Evolutionary conservation across 1,284 basidiomycete species (phyloP), one percentile per base, ranked within the genome.

Genomic region (Ceratobasidium sp.): DNA sequence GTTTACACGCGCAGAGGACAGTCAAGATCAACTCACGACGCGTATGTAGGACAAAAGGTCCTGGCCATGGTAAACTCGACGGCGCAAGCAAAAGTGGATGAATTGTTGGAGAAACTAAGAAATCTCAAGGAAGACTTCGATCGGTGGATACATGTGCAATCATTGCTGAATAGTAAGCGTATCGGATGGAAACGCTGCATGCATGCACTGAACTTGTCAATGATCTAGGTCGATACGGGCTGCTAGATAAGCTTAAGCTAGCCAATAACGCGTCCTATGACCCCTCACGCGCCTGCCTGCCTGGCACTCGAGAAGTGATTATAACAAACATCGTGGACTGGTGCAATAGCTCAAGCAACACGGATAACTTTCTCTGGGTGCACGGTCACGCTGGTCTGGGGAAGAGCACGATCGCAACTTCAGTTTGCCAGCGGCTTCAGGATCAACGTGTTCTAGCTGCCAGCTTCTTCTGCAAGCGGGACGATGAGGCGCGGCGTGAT

Each of bases 391-490:
- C 61, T 5, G 61, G 61, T 17, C n/a, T 64, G 17, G 61, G 61
- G 3, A 64, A 64, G 42, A 64, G 61, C 13, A 42, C 61, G 1
- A 64, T 64, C 38, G 61, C 61, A 6, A 6, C 61, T 20, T 64
- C 61, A 9, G 28, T 64, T 15, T 64, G 61, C 38, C 20, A 38
- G 17, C 17, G n/a, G 10, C 38, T 64, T 3, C 15, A 42, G 15
- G 38, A 12, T 44, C 17, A 15, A 15, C 12, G 26, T 9, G 13
- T 64, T 17, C 42, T 64, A 40, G 61, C 38, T n/a, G 17, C 61
- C 0, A n/a, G 42, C 61, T 64, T 64, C n/a, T 64, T 64, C 28
- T 64, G 61, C 61, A 64, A 64, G 17, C 61, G 61, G 10, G 61
- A 64, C 15, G 13, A 64, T 5, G 15, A 40, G 17, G 38, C 40